Evolutionary conservation across 176 grass and related monocot species (phyloP).

Genomic region (Typha latifolia): DNA sequence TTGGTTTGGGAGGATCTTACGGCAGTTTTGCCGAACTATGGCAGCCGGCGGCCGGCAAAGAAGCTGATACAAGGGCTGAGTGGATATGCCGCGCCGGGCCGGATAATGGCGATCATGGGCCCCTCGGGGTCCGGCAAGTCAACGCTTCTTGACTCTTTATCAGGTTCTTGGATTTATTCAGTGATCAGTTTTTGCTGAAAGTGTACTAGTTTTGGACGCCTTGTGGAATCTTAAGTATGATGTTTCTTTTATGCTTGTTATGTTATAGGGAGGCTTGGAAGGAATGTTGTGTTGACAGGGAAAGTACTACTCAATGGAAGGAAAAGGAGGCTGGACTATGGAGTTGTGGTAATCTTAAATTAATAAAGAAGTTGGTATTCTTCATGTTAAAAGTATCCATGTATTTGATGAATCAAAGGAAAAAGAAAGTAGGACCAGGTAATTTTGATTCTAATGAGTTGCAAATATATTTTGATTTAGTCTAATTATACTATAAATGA

Average conservation of each 20-base stretch:
- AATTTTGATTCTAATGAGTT: no score
- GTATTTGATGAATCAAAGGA: no score
- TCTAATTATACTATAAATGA: no score
- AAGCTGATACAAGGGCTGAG: conserved; percentile 72
- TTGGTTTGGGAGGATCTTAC: conserved; percentile 96
- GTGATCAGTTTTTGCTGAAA: background rate
- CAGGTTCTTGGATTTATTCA: background rate
- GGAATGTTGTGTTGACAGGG: conserved; percentile 75
- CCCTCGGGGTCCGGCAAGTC: conserved; percentile 97
- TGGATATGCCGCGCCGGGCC: conserved; percentile 80
- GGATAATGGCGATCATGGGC: conserved; percentile 90
- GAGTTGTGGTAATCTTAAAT: conserved; percentile 47
- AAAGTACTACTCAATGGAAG: conserved; percentile 85
- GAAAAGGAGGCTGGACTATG: conserved; percentile 87
- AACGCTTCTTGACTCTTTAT: conserved; percentile 74
- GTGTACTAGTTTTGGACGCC: background rate
- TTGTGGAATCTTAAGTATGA: background rate
- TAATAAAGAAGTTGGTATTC: background rate
- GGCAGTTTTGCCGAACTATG: conserved; percentile 58
- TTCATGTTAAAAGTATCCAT: background rate
- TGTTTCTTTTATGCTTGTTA: background rate
- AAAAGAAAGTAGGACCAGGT: no score
- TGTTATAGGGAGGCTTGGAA: conserved; percentile 66
- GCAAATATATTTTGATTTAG: no score
- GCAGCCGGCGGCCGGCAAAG: conserved; percentile 37